Base-by-base conservation (phyloP, 2,329 filamentous ascomycete species). In the Fusarium goolgardi region DNA sequence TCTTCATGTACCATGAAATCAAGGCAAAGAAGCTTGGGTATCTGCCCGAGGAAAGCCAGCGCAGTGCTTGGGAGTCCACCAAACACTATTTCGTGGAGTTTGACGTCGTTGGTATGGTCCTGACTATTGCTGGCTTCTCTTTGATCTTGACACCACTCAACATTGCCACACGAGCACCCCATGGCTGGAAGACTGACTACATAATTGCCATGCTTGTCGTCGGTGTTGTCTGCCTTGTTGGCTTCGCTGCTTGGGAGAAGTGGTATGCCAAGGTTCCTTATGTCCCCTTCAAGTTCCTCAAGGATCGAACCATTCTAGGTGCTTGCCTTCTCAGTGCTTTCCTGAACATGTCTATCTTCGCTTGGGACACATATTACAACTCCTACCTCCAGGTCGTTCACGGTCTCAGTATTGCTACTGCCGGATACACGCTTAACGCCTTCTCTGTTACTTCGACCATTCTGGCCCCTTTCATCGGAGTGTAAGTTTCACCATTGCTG, bases 121-220 rank as follows among this genome's bases (percentile, higher is more conserved):
- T 88, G 44, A 76, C 86, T 59, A 83, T 85, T 32, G 82, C 79
- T 8, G 81, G 84, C 11, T 83, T 85, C 61, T 81, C 81, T 25
- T 78, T 88, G 41, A 79, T 88, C 21, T 77, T 87, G 85, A 86
- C 91, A 3, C 88, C 89, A 0, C 85, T 91, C 73, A 89, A 83
- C 15, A 79, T 91, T n/a, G 70, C 70, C 21, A 67, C 62, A 4
- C 79, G 82, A 25, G 67, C 73, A 4, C 71, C 79, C 40, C 73
- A 81, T 47, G 81, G 81, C 5, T 87, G 84, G 84, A 75, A 75
- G 39, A 84, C 82, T 20, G 77, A 77, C 41, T 78, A 81, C 47
- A 85, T 88, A 67, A 81, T 88, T 46, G 75, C 79, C 25, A 86
- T 89, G 84, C 78, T 83, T 31, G 81, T 87, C 8, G 71, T 91